Evolutionary conservation across 805 yeast species (phyloP), one percentile per base, ranked within the genome.

Genomic region (Schwanniomyces sp.): DNA sequence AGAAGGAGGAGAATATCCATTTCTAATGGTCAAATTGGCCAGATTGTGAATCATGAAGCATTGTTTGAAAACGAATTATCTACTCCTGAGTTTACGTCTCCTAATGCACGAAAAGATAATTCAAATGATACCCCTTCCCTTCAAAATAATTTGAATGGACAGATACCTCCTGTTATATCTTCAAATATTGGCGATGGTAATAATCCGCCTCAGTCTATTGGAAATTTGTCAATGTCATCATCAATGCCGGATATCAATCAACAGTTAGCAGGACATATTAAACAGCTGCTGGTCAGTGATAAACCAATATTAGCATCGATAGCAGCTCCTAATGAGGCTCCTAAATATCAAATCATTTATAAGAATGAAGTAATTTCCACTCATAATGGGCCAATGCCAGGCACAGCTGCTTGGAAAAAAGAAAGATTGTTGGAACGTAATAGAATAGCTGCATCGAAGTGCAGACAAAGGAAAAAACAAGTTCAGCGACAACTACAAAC

Each of bases 21-120:
- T 44, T 85, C 92, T 9, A 87, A 87, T 66, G 95, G 95, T 58
- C 95, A 87, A 59, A 87, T 87, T 53, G 88, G 91, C 41, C 95
- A 87, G 59, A 78, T 87, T 30, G 76, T 81, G 39, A 72, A 64
- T 54, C 77, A 74, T 53, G 77, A 72, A 50, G 40, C 47, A 41
- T 43, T 47, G 39, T 32, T 46, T 7, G 40, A 41, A 9, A 36
- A 30, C 14, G 45, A 46, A 7, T 10, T 8, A 14, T 2, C 41
- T n/a, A 14, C 26, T 7, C 27, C 24, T n/a, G 41, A 39, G 8
- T 21, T 37, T 21, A 16, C 9, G 7, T 32, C 36, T 14, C 36
- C 36, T 14, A 11, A 32, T 18, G 2, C 27, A 11, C 27, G 7
- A 9, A 9, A 14, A 3, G 36, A 32, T 16, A 32, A 16, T 7